phyloP scores from a whole-genome alignment of 352 stramenopile species.

The Plasmopara halstedii region DNA sequence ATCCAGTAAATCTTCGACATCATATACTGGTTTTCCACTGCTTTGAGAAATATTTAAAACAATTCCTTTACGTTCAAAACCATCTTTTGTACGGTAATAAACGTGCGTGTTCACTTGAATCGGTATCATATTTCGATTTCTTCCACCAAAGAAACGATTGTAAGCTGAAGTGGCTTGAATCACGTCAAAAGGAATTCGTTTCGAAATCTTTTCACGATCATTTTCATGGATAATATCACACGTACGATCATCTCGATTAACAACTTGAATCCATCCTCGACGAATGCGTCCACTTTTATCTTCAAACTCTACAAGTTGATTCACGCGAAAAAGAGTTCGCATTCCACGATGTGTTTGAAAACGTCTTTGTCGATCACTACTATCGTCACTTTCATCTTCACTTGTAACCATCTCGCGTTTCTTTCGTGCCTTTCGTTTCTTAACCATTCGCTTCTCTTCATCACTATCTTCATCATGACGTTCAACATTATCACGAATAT shows the following conservation, averaged over 20 bases:
- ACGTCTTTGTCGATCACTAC: neutral
- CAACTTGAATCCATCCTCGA: constrained; percentile 35
- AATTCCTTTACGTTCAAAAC: constrained; percentile 40
- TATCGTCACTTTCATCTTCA: constrained; percentile 20
- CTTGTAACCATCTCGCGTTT: constrained; percentile 15
- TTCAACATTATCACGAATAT: too few species aligned
- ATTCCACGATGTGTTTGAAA: constrained; percentile 1
- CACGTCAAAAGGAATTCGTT: constrained; percentile 30
- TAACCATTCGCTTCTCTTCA: neutral
- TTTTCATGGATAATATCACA: constrained; percentile 65
- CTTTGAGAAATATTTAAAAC: constrained; percentile 43
- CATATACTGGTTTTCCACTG: constrained; percentile 26
- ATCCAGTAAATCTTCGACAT: constrained; percentile 49
- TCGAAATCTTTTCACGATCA: constrained; percentile 36
- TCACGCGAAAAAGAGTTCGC: constrained; percentile 21
- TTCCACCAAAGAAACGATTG: constrained; percentile 24
- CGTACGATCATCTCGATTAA: constrained; percentile 31
- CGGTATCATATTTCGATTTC: constrained; percentile 12
- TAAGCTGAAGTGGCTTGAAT: constrained; percentile 28
- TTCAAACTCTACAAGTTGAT: constrained; percentile 50
- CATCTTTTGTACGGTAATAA: constrained; percentile 44
- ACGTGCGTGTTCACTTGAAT: constrained; percentile 42
- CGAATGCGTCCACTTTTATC: constrained; percentile 35
- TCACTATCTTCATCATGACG: too few species aligned
- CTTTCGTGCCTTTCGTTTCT: constrained; percentile 16